A percentile compares a stretch with the other conserved stretches of the same genome.
Conservation (phyloP, 2,329 filamentous ascomycete species). For the Phoma herbarum region DNA sequence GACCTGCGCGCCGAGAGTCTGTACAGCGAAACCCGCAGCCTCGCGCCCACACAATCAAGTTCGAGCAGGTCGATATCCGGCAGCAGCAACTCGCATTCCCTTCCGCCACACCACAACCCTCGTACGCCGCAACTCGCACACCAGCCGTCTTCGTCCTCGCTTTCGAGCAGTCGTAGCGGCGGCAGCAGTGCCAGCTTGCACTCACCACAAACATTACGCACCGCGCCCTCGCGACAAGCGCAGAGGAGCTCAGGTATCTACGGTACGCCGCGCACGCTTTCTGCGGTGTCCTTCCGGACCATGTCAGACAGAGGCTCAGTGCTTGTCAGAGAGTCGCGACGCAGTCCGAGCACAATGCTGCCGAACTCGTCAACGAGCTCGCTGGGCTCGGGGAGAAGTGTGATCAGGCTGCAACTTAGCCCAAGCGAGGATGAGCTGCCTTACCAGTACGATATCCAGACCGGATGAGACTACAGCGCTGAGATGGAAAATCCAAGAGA, state of each 20-base stretch:
- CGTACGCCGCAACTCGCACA: conserved; percentile 37
- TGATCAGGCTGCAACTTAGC: conserved; percentile 39
- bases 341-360: conserved; percentile 43
- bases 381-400: conserved; percentile 37
- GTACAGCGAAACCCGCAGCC: conserved; percentile 44
- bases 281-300: conserved; percentile 32
- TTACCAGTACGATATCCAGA: conserved; percentile 42
- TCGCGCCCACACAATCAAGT: conserved; percentile 43
- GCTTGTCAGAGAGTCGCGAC: conserved; percentile 26
- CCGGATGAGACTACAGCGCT: conserved; percentile 30
- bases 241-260: conserved; percentile 34
- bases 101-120: conserved; percentile 33
- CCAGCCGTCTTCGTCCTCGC: conserved; percentile 33
- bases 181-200: conserved; percentile 25
- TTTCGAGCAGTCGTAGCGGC: conserved; percentile 23
- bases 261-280: conserved; percentile 36
- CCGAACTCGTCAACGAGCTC: conserved; percentile 45
- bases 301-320: conserved; percentile 41
- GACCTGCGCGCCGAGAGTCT: conserved; percentile 46
- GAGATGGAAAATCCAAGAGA: background rate
- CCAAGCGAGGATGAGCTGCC: conserved; percentile 44
- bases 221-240: conserved; percentile 39
- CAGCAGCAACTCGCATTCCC: conserved; percentile 32
- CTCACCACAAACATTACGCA: conserved; percentile 43
- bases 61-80: conserved; percentile 16